Evolutionary conservation across 495 filamentous ascomycete species (phyloP).

Genomic region (Lichenothelia convexa): DNA sequence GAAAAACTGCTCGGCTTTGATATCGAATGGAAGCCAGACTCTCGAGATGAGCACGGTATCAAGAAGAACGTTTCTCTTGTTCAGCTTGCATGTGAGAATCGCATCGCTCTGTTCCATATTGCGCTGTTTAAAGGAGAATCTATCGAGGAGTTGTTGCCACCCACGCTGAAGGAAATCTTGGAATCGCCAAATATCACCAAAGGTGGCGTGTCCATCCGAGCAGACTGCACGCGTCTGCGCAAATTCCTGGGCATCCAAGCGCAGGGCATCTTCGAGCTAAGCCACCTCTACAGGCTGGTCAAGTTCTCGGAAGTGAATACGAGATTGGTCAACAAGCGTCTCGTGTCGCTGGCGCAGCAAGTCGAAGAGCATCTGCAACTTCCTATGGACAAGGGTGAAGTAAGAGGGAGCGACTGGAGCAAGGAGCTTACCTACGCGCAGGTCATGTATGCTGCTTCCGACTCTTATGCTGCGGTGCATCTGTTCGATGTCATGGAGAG

Average conservation of each 20-base stretch:
- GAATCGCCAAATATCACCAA: conserved; percentile 70
- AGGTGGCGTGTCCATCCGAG: conserved; percentile 70
- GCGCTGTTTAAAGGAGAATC: conserved; percentile 13
- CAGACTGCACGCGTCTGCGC: conserved; percentile 34
- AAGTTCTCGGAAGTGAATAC: conserved; percentile 8
- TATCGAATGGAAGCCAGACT: conserved; percentile 19
- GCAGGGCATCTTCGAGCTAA: conserved; percentile 18
- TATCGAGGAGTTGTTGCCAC: conserved; percentile 15
- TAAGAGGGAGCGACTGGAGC: conserved; percentile 21
- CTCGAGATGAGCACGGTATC: conserved; percentile 7
- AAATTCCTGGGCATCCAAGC: conserved; percentile 15
- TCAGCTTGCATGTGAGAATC: conserved; percentile 21
- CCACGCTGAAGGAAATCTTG: conserved; percentile 34
- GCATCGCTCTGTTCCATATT: conserved; percentile 21
- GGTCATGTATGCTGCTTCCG: conserved; percentile 18
- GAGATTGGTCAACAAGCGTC: conserved; percentile 10
- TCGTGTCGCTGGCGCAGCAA: conserved; percentile 15
- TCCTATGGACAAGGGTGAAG: conserved; percentile 19
- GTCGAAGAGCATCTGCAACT: conserved; percentile 17
- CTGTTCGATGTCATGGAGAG: conserved; percentile 20
- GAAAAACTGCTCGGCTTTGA: conserved; percentile 22
- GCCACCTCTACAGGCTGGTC: conserved; percentile 21
- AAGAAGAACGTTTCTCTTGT: conserved; percentile 21
- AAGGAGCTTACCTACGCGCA: conserved; percentile 14
- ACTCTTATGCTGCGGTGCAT: conserved; percentile 21